These are phyloP conservation scores for Arachis monticola DNA, from an alignment of 331 rosid species.

Conservation along the genomic window DNA sequence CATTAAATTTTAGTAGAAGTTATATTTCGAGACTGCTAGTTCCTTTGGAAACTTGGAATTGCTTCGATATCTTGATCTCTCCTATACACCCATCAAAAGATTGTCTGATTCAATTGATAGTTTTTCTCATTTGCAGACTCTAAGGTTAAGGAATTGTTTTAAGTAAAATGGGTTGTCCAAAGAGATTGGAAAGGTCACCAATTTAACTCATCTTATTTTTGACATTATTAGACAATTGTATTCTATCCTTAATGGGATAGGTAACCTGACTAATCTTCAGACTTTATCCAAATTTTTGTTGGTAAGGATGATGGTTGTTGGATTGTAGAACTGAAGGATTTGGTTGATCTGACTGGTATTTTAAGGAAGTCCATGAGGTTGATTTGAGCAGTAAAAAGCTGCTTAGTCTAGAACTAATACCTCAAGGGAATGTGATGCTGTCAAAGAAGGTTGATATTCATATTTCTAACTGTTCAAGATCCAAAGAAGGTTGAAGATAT, in stretches of 20 bases:
- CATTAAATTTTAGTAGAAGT: conserved; percentile 27
- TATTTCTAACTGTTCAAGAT: conserved; percentile 13
- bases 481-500: conserved; percentile 9
- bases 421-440: not conserved
- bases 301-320: conserved; percentile 14
- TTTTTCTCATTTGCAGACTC: conserved; percentile 29
- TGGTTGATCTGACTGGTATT: conserved; percentile 18
- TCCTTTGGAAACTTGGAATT: conserved; percentile 36
- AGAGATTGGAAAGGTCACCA: conserved; percentile 29
- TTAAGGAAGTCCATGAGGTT: conserved; percentile 29
- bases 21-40: conserved; percentile 13
- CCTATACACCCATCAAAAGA: conserved; percentile 20
- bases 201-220: conserved; percentile 33
- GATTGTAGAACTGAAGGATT: conserved; percentile 23
- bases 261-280: conserved; percentile 34
- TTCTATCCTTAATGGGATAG: conserved; percentile 28
- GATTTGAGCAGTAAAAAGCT: conserved; percentile 15
- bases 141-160: conserved; percentile 25
- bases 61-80: conserved; percentile 31
- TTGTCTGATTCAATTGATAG: conserved; percentile 25
- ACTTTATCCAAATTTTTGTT: conserved; percentile 39
- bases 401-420: not conserved
- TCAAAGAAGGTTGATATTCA: not conserved
- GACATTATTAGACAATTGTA: conserved; percentile 29
- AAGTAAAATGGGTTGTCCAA: conserved; percentile 25